Conservation (phyloP, 192 early-diverging fungal species). For the Backusella luteola region DNA sequence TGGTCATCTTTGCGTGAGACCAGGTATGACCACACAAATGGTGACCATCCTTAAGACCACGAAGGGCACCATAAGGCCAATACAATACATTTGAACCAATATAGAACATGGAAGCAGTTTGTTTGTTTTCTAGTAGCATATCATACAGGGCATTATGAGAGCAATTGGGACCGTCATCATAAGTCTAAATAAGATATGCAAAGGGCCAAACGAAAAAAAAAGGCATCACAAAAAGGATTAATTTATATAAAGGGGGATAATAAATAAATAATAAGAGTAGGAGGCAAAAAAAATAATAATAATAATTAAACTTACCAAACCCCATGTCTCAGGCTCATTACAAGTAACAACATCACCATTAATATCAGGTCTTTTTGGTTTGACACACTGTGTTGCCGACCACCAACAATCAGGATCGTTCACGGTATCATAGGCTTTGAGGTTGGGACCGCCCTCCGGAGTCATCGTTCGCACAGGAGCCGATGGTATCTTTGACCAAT, state of each 20-base stretch:
- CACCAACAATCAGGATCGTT: slow-evolving; percentile 43
- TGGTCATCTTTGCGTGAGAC: slow-evolving; percentile 55
- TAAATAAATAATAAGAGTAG: neutral
- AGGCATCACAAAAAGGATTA: neutral
- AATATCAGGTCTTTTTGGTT: slow-evolving; percentile 25
- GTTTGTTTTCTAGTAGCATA: slow-evolving; percentile 40
- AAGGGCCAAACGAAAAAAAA: neutral
- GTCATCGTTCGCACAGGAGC: slow-evolving; percentile 26
- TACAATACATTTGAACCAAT: slow-evolving; percentile 58
- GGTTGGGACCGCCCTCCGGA: slow-evolving; percentile 30
- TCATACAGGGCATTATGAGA: slow-evolving; percentile 44
- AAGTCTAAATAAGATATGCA: slow-evolving; percentile 35
- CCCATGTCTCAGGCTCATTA: slow-evolving; percentile 42
- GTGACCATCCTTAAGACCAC: slow-evolving; percentile 53
- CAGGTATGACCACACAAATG: slow-evolving; percentile 62
- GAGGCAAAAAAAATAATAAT: neutral
- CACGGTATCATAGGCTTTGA: slow-evolving; percentile 13
- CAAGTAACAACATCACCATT: slow-evolving; percentile 42
- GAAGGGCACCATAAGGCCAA: slow-evolving; percentile 41
- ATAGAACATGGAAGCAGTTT: slow-evolving; percentile 62
- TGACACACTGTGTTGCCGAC: slow-evolving; percentile 42
- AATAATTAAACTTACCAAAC: slow-evolving; percentile 16
- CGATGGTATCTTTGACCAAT: slow-evolving; percentile 38
- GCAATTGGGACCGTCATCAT: slow-evolving; percentile 62
- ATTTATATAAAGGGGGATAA: neutral